phyloP scores from a whole-genome alignment of 2,329 filamentous ascomycete genomes.

The Colletotrichum tropicale region DNA sequence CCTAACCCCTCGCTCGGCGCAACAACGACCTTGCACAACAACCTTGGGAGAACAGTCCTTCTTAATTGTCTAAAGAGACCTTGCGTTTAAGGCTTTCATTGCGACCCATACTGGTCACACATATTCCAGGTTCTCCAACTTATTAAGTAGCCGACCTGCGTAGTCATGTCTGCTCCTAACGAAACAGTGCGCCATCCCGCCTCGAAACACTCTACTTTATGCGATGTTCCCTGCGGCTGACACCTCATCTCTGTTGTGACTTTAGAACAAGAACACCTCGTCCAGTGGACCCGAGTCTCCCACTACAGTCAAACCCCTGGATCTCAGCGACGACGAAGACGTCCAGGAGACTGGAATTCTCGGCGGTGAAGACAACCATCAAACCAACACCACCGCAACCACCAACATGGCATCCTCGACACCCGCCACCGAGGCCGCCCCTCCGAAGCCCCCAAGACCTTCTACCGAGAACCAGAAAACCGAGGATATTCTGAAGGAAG shows the following conservation, averaged over 20 bases:
- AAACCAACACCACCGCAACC: conserved; percentile 28
- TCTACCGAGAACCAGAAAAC: conserved; percentile 83
- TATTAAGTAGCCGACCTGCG: neutral
- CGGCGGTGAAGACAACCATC: conserved; percentile 42
- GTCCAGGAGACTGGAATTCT: conserved; percentile 63
- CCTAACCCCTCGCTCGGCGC: conserved; percentile 18
- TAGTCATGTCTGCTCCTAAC: conserved; percentile 47
- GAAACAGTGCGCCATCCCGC: conserved; percentile 45
- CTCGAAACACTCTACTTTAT: conserved; percentile 22
- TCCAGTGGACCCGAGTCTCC: conserved; percentile 64
- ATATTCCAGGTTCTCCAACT: neutral
- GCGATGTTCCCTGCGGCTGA: conserved; percentile 19
- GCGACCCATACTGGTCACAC: neutral
- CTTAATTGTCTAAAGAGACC: neutral
- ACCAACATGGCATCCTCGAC: conserved; percentile 38
- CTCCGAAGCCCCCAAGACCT: conserved; percentile 87
- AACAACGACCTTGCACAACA: conserved; percentile 12
- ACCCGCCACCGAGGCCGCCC: conserved; percentile 38
- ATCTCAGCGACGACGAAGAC: conserved; percentile 71
- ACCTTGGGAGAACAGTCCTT: conserved; percentile 1
- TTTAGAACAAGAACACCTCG: conserved; percentile 47
- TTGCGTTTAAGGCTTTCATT: neutral
- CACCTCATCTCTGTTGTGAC: conserved; percentile 6
- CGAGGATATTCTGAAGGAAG: conserved; percentile 87
- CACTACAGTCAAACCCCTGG: conserved; percentile 67